Evolutionary conservation across 495 filamentous ascomycete genomes (phyloP).

Genomic region (Talaromyces stipitatus): DNA sequence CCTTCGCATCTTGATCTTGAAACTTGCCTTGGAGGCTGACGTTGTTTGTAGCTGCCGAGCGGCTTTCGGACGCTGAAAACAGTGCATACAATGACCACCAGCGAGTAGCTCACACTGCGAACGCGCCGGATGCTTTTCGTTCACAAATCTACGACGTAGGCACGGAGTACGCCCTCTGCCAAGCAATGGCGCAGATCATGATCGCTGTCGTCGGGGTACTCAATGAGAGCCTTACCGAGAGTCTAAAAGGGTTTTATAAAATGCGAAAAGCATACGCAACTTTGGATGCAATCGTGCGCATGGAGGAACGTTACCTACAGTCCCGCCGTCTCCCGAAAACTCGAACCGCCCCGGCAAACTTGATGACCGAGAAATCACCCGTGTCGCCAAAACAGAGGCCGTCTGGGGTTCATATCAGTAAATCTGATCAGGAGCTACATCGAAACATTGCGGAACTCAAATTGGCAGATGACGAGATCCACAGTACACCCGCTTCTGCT

Average conservation of each 20-base stretch:
- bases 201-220: conserved; percentile 79
- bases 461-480: conserved; percentile 12
- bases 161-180: conserved; percentile 72
- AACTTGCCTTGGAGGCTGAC: conserved; percentile 2
- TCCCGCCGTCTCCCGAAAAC: neutral
- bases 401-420: neutral
- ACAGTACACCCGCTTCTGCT: conserved; percentile 4
- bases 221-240: conserved; percentile 89
- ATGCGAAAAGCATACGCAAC: conserved; percentile 83
- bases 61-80: conserved; percentile 71
- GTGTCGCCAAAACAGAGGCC: neutral
- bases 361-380: neutral
- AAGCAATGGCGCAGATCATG: conserved; percentile 82
- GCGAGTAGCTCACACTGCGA: conserved; percentile 49
- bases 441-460: conserved; percentile 26
- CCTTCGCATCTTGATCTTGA: neutral
- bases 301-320: conserved; percentile 51
- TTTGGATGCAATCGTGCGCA: conserved; percentile 64
- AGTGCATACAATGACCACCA: conserved; percentile 71
- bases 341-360: neutral
- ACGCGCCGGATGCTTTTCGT: conserved; percentile 40
- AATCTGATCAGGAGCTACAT: conserved; percentile 13
- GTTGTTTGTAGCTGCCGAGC: conserved; percentile 50
- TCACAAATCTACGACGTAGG: conserved; percentile 71
- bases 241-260: conserved; percentile 86